Base-by-base conservation (phyloP, 495 filamentous ascomycete genomes). In the Cryomyces antarcticus region DNA sequence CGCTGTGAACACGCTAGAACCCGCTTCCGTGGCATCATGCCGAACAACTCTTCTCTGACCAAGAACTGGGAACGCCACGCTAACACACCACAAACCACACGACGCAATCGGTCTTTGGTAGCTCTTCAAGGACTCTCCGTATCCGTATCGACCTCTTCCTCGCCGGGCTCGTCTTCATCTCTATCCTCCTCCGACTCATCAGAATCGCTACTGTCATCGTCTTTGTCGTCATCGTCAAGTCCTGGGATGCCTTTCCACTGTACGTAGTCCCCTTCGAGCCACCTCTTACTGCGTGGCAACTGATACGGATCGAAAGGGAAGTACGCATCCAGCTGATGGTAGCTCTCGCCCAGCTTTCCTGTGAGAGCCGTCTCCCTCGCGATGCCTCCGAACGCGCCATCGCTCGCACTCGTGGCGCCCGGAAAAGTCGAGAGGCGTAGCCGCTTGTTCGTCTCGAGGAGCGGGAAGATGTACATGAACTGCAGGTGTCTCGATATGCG, bases 301-400 rank as follows among this genome's bases (percentile, higher is more conserved):
- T 82, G 75, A 60, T 93, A 96, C 3, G 89, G 89, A 55, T 99
- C 89, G 52, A 99, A 99, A 1, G 92, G 89, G 57, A 96, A 96
- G 58, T 87, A 94, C 0, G 82, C 81, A 47, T 95, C 88, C 2
- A 96, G 68, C 56, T 88, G 72, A 39, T 74, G 68, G 59, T 73
- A 75, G 34, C 76, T 77, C 44, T 86, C 76, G 34, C 79, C 71
- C 39, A 73, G 41, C 50, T 64, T 59, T 37, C 64, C 56, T 41
- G 68, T 64, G 38, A 70, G 62, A 43, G 69, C 78, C 51, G 73
- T 70, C 53, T 89, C 85, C 36, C 84, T 70, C 27, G 69, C 60
- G 24, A 68, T 63, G 41, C 53, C 59, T 44, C 57, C 49, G 31
- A 66, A 59, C 38, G 53, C 50, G 30, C 59, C 47, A 46, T 60